Base-by-base conservation (phyloP, 257 asterid genomes). In the Gentiana dahurica region DNA sequence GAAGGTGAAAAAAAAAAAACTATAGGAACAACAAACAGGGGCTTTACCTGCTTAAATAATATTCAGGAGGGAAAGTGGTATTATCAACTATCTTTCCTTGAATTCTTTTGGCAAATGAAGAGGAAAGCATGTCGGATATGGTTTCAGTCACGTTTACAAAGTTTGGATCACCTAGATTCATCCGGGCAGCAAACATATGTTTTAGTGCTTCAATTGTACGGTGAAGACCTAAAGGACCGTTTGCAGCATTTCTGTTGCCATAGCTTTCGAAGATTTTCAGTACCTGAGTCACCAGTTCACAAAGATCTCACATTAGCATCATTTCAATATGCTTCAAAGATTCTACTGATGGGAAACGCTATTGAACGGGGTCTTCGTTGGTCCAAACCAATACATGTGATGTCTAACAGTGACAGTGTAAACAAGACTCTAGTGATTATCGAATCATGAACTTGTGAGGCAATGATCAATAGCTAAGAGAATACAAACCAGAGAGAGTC, bases 61-160 rank as follows among this genome's bases (percentile, higher is more conserved):
- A 91, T 53, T 77, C 94, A 33, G 94, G 73, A 33, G 98, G 96
- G 80, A 91, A 87, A 37, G 98, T 91, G 60, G 96, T 81, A 74
- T 91, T 85, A 70, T 91, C 98, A 3, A 75, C 69, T 68, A 91
- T 87, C 76, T 54, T 71, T 52, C 65, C 68, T 51, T 57, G 80
- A 37, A 87, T 65, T 41, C 51, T 63, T 75, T 76, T 65, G 2
- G 96, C 96, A 1, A 82, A 91, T 57, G 81, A 76, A 15, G 81
- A 83, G 59, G 93, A 87, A 57, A 81, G 86, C 98, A 91, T 91
- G 59, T 82, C 81, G 0, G 86, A 73, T 51, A 76, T 64, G 2
- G 80, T 79, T 48, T 58, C 58, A 45, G 63, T 61, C 70, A 82
- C 59, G 55, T 82, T 51, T 9, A 75, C 94, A 48, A 91, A 91